Evolutionary conservation across 441 rosid genomes (phyloP).

Genomic region (Oxalis stricta): DNA sequence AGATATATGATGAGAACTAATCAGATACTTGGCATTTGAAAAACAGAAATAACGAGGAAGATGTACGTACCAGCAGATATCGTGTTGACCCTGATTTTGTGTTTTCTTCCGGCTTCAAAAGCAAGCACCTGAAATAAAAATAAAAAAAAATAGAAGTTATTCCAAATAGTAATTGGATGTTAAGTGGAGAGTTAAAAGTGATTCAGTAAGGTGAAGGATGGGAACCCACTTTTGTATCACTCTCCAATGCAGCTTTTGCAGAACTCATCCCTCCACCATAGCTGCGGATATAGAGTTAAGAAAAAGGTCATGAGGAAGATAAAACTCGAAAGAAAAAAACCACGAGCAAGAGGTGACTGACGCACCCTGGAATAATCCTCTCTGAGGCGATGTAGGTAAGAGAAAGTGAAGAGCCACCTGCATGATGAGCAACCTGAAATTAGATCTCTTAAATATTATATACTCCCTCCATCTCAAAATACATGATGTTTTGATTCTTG

Average conservation of each 20-base stretch:
- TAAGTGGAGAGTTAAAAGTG: neutral
- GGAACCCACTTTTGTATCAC: conserved; percentile 64
- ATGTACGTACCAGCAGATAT: conserved; percentile 54
- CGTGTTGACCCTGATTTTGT: conserved; percentile 83
- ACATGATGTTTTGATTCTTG: too few species aligned
- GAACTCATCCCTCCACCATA: conserved; percentile 99
- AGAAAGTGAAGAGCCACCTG: conserved; percentile 81
- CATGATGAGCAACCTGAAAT: conserved; percentile 11
- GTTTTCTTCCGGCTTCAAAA: conserved; percentile 93
- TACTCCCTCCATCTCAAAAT: too few species aligned
- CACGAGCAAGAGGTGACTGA: neutral
- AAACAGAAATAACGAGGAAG: neutral
- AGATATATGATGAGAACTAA: neutral
- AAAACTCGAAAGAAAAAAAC: neutral
- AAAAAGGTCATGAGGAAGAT: conserved; percentile 4
- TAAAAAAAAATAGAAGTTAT: neutral
- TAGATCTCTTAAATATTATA: conserved; percentile 3
- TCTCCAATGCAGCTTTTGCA: conserved; percentile 94
- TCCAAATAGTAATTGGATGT: too few species aligned
- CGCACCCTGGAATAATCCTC: conserved; percentile 90
- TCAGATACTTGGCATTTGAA: neutral
- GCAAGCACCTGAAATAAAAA: conserved; percentile 52
- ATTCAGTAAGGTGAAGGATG: conserved; percentile 1
- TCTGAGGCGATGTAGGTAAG: conserved; percentile 95
- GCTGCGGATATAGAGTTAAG: conserved; percentile 21